Evolutionary conservation across 1,284 basidiomycete genomes (phyloP).

Genomic region (Rhizopogon parksii): DNA sequence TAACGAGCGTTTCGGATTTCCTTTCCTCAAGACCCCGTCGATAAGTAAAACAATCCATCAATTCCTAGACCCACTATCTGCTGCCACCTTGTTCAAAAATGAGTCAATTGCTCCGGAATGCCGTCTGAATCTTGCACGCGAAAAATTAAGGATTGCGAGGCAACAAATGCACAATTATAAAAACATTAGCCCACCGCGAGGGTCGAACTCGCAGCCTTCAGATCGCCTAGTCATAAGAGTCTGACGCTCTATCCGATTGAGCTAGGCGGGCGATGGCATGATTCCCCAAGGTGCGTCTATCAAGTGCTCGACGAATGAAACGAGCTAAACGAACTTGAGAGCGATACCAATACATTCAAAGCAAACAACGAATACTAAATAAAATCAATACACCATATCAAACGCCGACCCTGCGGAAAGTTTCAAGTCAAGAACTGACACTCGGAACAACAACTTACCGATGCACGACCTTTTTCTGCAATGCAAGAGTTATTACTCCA

Average conservation of each 20-base stretch:
- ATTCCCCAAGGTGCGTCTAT: not conserved
- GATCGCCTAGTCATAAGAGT: constrained; percentile 51
- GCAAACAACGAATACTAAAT: not conserved
- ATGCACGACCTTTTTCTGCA: constrained; percentile 51
- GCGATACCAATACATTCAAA: not conserved
- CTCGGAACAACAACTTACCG: constrained; percentile 24
- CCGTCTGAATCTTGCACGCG: too few species aligned
- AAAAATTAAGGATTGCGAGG: too few species aligned
- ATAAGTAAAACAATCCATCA: too few species aligned
- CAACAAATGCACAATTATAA: constrained; percentile 2
- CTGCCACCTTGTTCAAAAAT: too few species aligned
- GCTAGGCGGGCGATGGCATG: constrained; percentile 50
- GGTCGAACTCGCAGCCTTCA: constrained; percentile 82
- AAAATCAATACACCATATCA: constrained; percentile 5
- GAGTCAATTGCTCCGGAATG: too few species aligned
- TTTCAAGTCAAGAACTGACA: constrained; percentile 2
- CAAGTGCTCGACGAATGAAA: not conserved
- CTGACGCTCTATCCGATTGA: constrained; percentile 76
- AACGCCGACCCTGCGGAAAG: constrained; percentile 25
- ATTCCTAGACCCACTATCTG: too few species aligned
- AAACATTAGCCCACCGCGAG: constrained; percentile 65
- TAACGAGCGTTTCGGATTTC: too few species aligned
- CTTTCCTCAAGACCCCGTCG: too few species aligned
- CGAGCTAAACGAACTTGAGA: not conserved
- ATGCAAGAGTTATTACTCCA: constrained; percentile 5